Percentiles rank a stretch among this genome's conserved stretches.
These are phyloP conservation scores for Phytophthora tentaculata DNA, from an alignment of 352 stramenopile genomes.

Conservation along the genomic window DNA sequence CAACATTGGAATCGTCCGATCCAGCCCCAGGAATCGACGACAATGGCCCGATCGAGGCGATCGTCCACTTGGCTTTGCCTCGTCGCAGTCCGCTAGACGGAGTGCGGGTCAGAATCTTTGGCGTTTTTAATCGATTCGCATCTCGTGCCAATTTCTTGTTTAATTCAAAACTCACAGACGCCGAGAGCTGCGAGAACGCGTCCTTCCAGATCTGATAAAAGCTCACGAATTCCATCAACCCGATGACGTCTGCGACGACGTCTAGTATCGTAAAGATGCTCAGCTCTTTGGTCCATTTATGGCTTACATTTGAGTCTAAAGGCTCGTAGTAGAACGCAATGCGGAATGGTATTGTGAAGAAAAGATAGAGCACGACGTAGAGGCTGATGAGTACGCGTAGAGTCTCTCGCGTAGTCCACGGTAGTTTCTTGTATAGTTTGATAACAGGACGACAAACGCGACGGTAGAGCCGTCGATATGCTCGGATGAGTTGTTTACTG, in stretches of 20 bases:
- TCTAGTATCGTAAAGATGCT: slow-evolving; percentile 24
- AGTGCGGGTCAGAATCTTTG: not conserved
- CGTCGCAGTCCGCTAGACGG: slow-evolving; percentile 6
- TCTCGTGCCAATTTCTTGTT: slow-evolving; percentile 34
- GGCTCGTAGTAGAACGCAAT: slow-evolving; percentile 38
- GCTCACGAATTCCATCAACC: slow-evolving; percentile 19
- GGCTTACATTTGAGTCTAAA: slow-evolving; percentile 10
- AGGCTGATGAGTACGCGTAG: slow-evolving; percentile 24
- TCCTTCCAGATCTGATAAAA: slow-evolving; percentile 34
- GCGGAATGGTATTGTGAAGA: slow-evolving; percentile 32
- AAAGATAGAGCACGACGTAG: slow-evolving; percentile 26
- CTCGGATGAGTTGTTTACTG: slow-evolving; percentile 8
- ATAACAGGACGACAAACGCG: slow-evolving; percentile 5
- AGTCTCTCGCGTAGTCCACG: slow-evolving; percentile 29
- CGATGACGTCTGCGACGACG: slow-evolving; percentile 28
- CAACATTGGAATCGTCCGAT: slow-evolving; percentile 7
- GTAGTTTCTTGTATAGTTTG: slow-evolving; percentile 25
- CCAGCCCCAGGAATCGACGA: slow-evolving; percentile 16
- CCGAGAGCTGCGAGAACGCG: slow-evolving; percentile 29
- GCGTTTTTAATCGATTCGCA: slow-evolving; percentile 29
- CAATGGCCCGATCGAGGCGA: slow-evolving; percentile 26
- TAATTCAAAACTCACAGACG: slow-evolving; percentile 31
- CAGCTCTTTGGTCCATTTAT: slow-evolving; percentile 27
- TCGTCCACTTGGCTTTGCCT: slow-evolving; percentile 33
- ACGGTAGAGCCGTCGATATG: slow-evolving; percentile 16